These are phyloP conservation scores for Ogataea ganodermae DNA, from an alignment of 805 yeast species.

Conservation along the genomic window DNA sequence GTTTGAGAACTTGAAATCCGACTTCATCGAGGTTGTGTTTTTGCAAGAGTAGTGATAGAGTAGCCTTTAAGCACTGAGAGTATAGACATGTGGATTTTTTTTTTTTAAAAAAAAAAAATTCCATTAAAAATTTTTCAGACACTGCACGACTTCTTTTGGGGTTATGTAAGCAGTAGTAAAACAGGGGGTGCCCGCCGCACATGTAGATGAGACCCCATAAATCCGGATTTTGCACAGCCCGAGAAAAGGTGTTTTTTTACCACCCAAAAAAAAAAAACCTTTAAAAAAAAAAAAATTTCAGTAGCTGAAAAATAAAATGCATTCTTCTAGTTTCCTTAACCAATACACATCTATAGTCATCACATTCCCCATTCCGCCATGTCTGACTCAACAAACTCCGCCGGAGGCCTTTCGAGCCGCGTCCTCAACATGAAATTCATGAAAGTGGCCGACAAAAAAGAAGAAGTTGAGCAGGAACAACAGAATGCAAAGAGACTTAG, in stretches of 20 bases:
- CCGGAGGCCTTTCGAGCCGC: slow-evolving; percentile 56
- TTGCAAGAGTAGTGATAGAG: not conserved
- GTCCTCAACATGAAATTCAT: slow-evolving; percentile 85
- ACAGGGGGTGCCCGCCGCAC: not conserved
- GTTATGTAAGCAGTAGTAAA: slow-evolving; percentile 2
- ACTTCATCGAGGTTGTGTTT: slow-evolving; percentile 54
- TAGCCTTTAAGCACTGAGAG: not conserved
- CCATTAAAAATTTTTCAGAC: slow-evolving; percentile 9
- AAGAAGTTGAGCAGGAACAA: slow-evolving; percentile 36
- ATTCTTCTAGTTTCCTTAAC: not conserved
- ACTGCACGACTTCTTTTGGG: slow-evolving; percentile 1
- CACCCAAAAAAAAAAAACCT: too few relatives aligned
- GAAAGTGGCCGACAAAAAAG: slow-evolving; percentile 45
- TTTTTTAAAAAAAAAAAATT: slow-evolving; percentile 3
- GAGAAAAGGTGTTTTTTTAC: not conserved
- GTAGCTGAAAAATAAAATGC: not conserved
- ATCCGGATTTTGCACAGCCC: slow-evolving; percentile 2
- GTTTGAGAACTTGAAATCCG: slow-evolving; percentile 88
- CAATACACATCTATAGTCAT: too few relatives aligned
- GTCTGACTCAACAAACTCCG: slow-evolving; percentile 21
- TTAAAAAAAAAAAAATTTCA: not conserved
- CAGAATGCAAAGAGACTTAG: slow-evolving; percentile 29
- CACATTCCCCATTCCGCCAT: slow-evolving; percentile 2
- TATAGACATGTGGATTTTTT: not conserved
- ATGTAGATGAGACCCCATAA: not conserved